A percentile compares a stretch with the other conserved stretches of the same genome.
Conservation (phyloP, 139 green algal genomes). For the Volvox reticuliferus region DNA sequence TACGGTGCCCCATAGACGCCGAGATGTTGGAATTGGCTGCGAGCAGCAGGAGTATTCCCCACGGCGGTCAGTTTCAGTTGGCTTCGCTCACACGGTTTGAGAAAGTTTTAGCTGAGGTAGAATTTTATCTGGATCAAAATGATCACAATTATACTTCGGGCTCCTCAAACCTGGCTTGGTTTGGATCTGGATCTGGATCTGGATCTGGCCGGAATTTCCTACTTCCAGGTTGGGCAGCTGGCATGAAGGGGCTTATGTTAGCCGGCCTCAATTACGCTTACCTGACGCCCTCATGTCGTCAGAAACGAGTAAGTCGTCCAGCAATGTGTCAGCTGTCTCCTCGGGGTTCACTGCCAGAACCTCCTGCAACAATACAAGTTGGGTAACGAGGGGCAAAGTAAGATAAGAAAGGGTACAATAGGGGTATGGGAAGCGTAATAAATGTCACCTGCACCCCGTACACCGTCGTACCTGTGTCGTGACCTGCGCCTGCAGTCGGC, state of each 20-base stretch:
- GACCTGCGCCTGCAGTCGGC: background rate
- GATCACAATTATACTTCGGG: too few species aligned
- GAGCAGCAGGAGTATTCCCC: background rate
- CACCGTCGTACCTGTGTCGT: background rate
- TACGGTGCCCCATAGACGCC: background rate
- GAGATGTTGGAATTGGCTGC: conserved; percentile 35
- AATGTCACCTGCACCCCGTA: background rate
- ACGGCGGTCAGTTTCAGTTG: too few species aligned
- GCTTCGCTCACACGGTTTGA: too few species aligned
- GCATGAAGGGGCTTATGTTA: too few species aligned
- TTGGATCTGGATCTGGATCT: too few species aligned
- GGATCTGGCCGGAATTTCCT: too few species aligned
- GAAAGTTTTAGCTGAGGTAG: too few species aligned
- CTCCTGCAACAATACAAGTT: background rate
- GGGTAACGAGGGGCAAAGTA: background rate
- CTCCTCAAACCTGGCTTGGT: too few species aligned
- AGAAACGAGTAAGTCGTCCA: conserved; percentile 18
- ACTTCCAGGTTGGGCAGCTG: too few species aligned
- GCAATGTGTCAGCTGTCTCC: conserved; percentile 32
- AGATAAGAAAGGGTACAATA: too few species aligned
- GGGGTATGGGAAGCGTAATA: too few species aligned
- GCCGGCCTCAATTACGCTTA: background rate
- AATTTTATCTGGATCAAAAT: too few species aligned
- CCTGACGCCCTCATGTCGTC: conserved; percentile 25
- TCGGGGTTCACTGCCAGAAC: conserved; percentile 15